phyloP scores from a whole-genome alignment of 768 basidiomycete species.

The Botryobasidium botryosum region DNA sequence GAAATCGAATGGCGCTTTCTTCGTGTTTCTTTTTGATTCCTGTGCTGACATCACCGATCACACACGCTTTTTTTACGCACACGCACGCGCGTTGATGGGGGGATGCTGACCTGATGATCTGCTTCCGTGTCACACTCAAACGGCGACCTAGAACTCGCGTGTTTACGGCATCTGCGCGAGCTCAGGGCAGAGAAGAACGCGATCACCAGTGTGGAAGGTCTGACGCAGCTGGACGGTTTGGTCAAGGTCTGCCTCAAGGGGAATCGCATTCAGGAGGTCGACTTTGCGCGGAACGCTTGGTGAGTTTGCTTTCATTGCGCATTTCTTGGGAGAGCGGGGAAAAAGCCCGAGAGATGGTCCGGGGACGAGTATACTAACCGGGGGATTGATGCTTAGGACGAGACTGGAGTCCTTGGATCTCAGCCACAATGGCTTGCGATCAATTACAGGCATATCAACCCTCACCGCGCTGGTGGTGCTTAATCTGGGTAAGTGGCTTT shows the following conservation, averaged over 20 bases:
- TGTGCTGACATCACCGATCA: too few relatives aligned
- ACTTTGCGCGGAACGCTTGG: conserved; percentile 53
- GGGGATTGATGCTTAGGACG: conserved; percentile 21
- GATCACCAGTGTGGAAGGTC: conserved; percentile 54
- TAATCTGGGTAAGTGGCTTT: conserved; percentile 56
- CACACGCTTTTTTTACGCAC: too few relatives aligned
- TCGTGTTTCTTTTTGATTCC: too few relatives aligned
- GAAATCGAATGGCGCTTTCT: too few relatives aligned
- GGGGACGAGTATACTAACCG: conserved; percentile 10
- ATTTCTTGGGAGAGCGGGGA: too few relatives aligned
- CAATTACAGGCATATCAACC: conserved; percentile 37
- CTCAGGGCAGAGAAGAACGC: conserved; percentile 79
- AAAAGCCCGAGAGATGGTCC: conserved; percentile 4
- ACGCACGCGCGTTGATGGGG: too few relatives aligned
- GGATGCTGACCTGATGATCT: too few relatives aligned
- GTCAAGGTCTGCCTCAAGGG: conserved; percentile 68
- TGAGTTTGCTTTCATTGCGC: conserved; percentile 21
- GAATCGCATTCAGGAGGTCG: conserved; percentile 47
- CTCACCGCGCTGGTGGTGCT: conserved; percentile 38
- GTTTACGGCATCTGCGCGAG: conserved; percentile 72
- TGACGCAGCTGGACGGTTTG: conserved; percentile 65
- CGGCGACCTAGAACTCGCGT: conserved; percentile 66
- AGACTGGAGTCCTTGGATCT: conserved; percentile 68
- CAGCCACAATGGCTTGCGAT: conserved; percentile 52
- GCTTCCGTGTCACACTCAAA: too few relatives aligned